A percentile compares a stretch with the other conserved stretches of the same genome.
Evolutionary conservation across 257 asterid species (phyloP).

Genomic region (Rubia yunnanensis): DNA sequence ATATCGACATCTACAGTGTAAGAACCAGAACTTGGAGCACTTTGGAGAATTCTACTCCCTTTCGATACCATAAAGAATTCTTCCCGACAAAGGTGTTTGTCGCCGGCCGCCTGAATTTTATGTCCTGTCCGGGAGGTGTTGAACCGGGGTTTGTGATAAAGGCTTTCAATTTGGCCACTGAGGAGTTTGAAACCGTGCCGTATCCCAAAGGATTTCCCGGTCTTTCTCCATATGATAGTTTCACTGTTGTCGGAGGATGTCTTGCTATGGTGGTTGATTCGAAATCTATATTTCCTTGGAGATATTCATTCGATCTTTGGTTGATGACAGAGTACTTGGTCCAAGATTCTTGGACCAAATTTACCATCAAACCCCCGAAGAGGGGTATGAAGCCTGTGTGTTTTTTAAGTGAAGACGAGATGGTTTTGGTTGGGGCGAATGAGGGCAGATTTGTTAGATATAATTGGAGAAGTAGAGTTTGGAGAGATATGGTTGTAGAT

Average conservation of each 20-base stretch:
- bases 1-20: background rate
- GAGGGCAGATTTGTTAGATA: background rate
- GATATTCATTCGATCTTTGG: background rate
- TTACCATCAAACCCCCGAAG: background rate
- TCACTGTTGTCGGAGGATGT: background rate
- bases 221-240: background rate
- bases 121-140: background rate
- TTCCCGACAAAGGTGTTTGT: background rate
- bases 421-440: background rate
- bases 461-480: background rate
- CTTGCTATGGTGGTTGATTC: background rate
- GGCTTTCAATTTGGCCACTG: background rate
- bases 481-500: background rate
- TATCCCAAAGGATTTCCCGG: background rate
- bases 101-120: background rate
- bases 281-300: too few species aligned
- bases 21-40: background rate
- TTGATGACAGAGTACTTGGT: background rate
- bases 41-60: background rate
- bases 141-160: too few species aligned
- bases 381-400: fast-evolving
- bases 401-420: background rate
- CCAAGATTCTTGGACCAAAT: background rate
- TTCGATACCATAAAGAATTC: too few species aligned
- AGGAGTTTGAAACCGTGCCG: background rate